Conservation (phyloP, 345 rosid genomes). For the Eucalyptus pumila region DNA sequence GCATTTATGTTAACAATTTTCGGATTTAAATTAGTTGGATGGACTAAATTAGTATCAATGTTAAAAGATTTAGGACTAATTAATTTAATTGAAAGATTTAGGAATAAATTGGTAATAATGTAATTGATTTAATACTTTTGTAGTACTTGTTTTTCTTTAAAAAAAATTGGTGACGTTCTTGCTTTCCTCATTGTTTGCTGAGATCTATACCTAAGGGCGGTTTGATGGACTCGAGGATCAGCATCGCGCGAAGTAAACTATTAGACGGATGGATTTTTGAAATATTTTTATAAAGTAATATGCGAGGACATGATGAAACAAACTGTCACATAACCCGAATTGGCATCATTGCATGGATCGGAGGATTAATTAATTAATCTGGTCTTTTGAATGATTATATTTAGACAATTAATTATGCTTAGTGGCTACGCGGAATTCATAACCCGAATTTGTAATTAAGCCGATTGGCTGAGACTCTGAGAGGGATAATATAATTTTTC, state of each 20-base stretch:
- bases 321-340: neutral
- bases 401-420: neutral
- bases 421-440: neutral
- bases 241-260: neutral
- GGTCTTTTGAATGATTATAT: neutral
- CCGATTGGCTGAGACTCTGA: neutral
- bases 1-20: accelerated
- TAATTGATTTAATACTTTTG: too few species aligned
- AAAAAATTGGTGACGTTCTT: neutral
- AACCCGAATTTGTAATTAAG: neutral
- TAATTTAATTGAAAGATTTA: too few species aligned
- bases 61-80: too few species aligned
- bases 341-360: neutral
- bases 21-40: accelerated
- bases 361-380: neutral
- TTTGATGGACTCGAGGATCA: neutral
- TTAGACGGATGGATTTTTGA: neutral
- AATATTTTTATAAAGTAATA: too few species aligned
- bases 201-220: neutral
- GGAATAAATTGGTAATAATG: accelerated
- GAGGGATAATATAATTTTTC: neutral
- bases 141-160: too few species aligned
- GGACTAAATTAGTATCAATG: accelerated
- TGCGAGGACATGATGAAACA: neutral
- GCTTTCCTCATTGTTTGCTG: neutral